A percentile compares a stretch with the other conserved stretches of the same genome.
Evolutionary conservation across 2,329 filamentous ascomycete genomes (phyloP).

Genomic region (Ambrosiella beaveri): DNA sequence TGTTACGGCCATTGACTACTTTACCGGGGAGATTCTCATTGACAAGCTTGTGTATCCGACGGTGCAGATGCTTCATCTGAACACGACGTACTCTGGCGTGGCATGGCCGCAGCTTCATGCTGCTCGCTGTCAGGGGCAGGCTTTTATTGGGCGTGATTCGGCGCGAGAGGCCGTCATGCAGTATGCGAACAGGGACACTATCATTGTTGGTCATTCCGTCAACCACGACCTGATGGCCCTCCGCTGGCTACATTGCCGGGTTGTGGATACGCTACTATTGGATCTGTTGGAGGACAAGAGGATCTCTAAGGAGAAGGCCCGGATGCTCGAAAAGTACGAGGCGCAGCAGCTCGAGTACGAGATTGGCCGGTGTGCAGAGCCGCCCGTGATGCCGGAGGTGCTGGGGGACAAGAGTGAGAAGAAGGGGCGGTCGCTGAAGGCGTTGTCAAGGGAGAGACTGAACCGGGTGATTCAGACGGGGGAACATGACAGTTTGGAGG

Average conservation of each 20-base stretch:
- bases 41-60: conserved; percentile 33
- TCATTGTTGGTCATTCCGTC: conserved; percentile 31
- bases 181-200: conserved; percentile 28
- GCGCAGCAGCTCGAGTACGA: conserved; percentile 4
- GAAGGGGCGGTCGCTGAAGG: conserved; percentile 24
- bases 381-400: neutral
- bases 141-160: conserved; percentile 24
- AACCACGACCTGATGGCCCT: conserved; percentile 26
- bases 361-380: neutral
- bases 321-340: conserved; percentile 5
- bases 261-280: conserved; percentile 29
- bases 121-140: conserved; percentile 19
- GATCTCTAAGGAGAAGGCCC: neutral
- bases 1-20: conserved; percentile 33
- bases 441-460: conserved; percentile 22
- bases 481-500: conserved; percentile 28
- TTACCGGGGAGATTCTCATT: conserved; percentile 29
- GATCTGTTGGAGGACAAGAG: conserved; percentile 16
- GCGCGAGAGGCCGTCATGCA: conserved; percentile 27
- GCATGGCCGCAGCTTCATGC: conserved; percentile 22
- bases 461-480: conserved; percentile 24
- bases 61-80: conserved; percentile 29
- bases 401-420: neutral
- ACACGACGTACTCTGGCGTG: conserved; percentile 34
- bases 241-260: conserved; percentile 28